These are phyloP conservation scores for Plasmodium vivax DNA, from an alignment of 169 alveolate species.

Conservation along the genomic window DNA sequence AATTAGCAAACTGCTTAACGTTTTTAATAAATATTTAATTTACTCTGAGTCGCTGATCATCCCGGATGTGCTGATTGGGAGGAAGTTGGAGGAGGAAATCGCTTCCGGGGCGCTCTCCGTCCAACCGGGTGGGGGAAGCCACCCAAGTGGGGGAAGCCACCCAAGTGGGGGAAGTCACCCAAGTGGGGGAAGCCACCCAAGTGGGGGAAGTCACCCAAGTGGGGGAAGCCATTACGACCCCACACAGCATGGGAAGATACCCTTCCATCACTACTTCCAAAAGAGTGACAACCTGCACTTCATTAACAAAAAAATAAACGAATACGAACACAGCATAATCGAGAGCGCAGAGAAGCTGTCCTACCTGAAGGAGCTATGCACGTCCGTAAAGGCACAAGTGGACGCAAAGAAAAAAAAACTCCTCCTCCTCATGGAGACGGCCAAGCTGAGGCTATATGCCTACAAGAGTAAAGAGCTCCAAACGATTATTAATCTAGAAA, in stretches of 20 bases:
- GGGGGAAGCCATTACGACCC: neutral
- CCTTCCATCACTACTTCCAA: constrained; percentile 19
- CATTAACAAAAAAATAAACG: constrained; percentile 50
- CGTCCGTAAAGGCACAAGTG: constrained; percentile 23
- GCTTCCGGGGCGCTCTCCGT: neutral
- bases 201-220: neutral
- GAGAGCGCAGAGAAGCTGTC: constrained; percentile 55
- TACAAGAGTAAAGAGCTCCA: constrained; percentile 61
- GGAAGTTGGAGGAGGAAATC: neutral
- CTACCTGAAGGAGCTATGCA: constrained; percentile 61
- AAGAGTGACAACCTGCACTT: constrained; percentile 27
- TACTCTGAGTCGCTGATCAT: constrained; percentile 67
- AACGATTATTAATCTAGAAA: constrained; percentile 19
- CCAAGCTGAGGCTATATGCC: constrained; percentile 23
- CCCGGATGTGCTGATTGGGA: constrained; percentile 40
- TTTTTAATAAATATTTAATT: constrained; percentile 57
- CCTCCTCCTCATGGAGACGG: constrained; percentile 48
- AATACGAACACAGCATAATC: constrained; percentile 54
- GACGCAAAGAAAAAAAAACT: constrained; percentile 40
- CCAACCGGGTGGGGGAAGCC: neutral
- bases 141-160: neutral
- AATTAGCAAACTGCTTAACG: constrained; percentile 60
- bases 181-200: neutral
- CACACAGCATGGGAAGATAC: neutral
- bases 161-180: neutral